Evolutionary conservation across 2,329 filamentous ascomycete species (phyloP), one percentile per base, ranked within the genome.

Genomic region (Penicillium sp.): DNA sequence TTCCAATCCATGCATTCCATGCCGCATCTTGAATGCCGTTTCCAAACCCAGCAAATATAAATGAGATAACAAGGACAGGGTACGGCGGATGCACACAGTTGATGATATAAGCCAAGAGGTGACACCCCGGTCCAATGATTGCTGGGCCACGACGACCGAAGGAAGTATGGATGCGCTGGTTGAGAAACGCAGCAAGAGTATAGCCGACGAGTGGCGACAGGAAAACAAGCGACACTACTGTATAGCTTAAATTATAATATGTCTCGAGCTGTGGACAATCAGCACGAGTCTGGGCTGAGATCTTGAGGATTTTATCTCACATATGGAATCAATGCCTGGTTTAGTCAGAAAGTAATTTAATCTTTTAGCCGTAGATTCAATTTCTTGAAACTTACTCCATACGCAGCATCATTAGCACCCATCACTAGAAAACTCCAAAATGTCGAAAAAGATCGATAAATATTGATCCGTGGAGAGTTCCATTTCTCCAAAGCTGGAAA

Each of bases 101-200:
- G 22, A 75, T 62, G 27, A 71, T 60, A 54, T 74, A 76, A n/a
- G 74, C 71, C 33, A 74, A 52, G n/a, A 76, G 62, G 50, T 76
- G 74, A 51, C 73, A 76, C 75, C 70, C 57, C 0, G 89, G 87
- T 0, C 81, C 86, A 5, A 91, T 71, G 50, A 90, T 68, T 11
- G 89, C 88, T 10, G 92, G 82, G 10, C 90, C 90, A 16, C 88
- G 82, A 68, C 90, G 89, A 35, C 90, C 90, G 26, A 76, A 51
- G 3, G 54, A 62, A 21, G 67, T 61, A 65, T 81, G 79, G 42
- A 81, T 71, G 16, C 58, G 59, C 55, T 80, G 76, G 56, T 79
- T 80, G 26, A 79, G 61, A n/a, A 81, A 60, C 3, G 79, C 79
- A 1, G 79, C 76, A 3, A 74, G 56, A 10, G 76, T 77, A 65